Percentiles rank a stretch among this genome's conserved stretches.
phyloP scores from a whole-genome alignment of 805 yeast genomes.

The Candida wancherniae region DNA sequence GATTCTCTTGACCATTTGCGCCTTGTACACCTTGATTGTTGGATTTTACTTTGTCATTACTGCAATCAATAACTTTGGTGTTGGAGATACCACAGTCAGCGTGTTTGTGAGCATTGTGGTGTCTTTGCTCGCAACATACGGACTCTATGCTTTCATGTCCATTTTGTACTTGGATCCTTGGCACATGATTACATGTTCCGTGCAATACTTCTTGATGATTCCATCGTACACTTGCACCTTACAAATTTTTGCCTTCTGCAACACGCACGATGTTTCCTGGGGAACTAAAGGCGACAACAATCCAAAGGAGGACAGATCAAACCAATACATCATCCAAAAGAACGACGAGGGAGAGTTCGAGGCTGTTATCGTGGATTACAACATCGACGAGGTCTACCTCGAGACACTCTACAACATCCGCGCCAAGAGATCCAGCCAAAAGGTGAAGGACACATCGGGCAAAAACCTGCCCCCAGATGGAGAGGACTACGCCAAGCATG shows the following conservation, averaged over 20 bases:
- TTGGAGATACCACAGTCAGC: constrained; percentile 38
- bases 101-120: constrained; percentile 74
- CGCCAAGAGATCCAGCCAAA: constrained; percentile 59
- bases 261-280: constrained; percentile 98
- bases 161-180: constrained; percentile 89
- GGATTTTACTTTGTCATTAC: constrained; percentile 75
- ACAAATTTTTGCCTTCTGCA: constrained; percentile 95
- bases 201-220: constrained; percentile 82
- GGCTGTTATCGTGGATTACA: constrained; percentile 77
- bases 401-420: constrained; percentile 69
- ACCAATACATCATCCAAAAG: constrained; percentile 77
- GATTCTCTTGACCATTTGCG: constrained; percentile 68
- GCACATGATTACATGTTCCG: constrained; percentile 85
- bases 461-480: constrained; percentile 30
- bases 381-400: constrained; percentile 77
- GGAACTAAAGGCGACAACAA: constrained; percentile 95
- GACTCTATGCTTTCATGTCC: constrained; percentile 79
- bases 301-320: constrained; percentile 57
- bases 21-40: constrained; percentile 72
- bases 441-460: constrained; percentile 30
- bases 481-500: constrained; percentile 90
- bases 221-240: constrained; percentile 91
- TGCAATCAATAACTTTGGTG: constrained; percentile 42
- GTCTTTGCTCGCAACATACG: constrained; percentile 86
- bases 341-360: constrained; percentile 75